A percentile compares a stretch with the other conserved stretches of the same genome.
These are phyloP conservation scores for Yamadazyma epiphylla DNA, from an alignment of 1,139 yeast genomes.

Conservation along the genomic window DNA sequence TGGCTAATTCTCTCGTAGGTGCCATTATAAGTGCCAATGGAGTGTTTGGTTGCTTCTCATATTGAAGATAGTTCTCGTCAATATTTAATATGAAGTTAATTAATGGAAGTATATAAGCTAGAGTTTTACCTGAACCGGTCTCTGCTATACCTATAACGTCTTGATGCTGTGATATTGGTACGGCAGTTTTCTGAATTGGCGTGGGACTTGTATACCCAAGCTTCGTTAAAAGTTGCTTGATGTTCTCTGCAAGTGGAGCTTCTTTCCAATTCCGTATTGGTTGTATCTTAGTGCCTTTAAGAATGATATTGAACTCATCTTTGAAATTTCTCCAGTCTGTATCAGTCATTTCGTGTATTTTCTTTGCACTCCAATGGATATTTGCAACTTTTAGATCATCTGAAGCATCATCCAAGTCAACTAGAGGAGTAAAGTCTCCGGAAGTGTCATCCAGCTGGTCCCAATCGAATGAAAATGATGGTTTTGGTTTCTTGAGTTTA, in stretches of 20 bases:
- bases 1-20: constrained; percentile 92
- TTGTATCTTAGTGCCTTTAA: constrained; percentile 50
- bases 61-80: constrained; percentile 31
- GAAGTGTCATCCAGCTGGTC: constrained; percentile 63
- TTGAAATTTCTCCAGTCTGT: constrained; percentile 89
- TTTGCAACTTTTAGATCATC: constrained; percentile 1
- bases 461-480: constrained; percentile 70
- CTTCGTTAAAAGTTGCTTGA: constrained; percentile 32
- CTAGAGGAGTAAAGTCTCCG: constrained; percentile 39
- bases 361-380: constrained; percentile 69
- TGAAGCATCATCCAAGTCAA: constrained; percentile 16
- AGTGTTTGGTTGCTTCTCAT: constrained; percentile 28
- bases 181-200: constrained; percentile 84
- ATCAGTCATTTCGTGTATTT: constrained; percentile 58
- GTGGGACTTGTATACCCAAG: constrained; percentile 66
- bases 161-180: constrained; percentile 63
- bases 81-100: constrained; percentile 49
- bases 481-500: too few relatives aligned
- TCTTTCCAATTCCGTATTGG: constrained; percentile 80
- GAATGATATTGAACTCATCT: constrained; percentile 70
- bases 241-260: constrained; percentile 41
- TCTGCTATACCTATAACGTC: constrained; percentile 84
- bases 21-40: constrained; percentile 69
- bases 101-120: constrained; percentile 77
- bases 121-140: constrained; percentile 48